Evolutionary conservation across 139 green algal species (phyloP).

Genomic region (Ettlia oleoabundans): DNA sequence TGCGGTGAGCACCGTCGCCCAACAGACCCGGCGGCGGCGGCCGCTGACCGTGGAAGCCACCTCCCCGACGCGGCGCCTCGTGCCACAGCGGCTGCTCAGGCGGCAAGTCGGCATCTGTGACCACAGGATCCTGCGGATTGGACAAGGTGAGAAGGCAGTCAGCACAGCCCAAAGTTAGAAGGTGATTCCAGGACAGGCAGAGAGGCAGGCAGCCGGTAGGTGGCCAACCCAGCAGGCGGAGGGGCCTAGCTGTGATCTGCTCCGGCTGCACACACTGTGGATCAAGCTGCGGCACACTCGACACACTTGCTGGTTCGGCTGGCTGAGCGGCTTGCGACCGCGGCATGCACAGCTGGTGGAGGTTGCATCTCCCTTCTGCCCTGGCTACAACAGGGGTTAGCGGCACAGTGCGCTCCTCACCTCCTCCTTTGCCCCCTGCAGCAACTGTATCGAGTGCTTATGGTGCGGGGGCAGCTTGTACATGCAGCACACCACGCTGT

Average conservation of each 20-base stretch:
- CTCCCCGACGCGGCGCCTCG: slow-evolving; percentile 44
- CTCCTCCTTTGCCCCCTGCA: slow-evolving; percentile 48
- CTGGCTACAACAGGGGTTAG: no score
- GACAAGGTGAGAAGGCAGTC: slow-evolving; percentile 27
- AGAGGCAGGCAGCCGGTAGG: no score
- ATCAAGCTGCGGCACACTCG: no score
- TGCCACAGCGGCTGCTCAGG: slow-evolving; percentile 62
- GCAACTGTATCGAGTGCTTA: slow-evolving; percentile 50
- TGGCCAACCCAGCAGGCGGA: no score
- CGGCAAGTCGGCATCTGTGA: slow-evolving; percentile 55
- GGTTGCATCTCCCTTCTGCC: no score
- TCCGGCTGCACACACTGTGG: no score
- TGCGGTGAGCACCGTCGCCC: slow-evolving; percentile 46
- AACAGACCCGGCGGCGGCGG: slow-evolving; percentile 31
- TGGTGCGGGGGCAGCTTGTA: slow-evolving; percentile 73
- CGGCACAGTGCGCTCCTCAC: not conserved
- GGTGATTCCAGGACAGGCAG: no score
- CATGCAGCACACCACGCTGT: slow-evolving; percentile 72
- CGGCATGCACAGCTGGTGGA: no score
- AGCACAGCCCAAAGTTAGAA: not conserved
- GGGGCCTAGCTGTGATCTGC: no score
- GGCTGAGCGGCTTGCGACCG: no score
- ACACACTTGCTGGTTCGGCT: no score
- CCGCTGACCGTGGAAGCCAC: not conserved
- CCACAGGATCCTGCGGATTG: slow-evolving; percentile 10